Evolutionary conservation across 352 stramenopile genomes (phyloP).

Genomic region (Pseudoperonospora humuli): DNA sequence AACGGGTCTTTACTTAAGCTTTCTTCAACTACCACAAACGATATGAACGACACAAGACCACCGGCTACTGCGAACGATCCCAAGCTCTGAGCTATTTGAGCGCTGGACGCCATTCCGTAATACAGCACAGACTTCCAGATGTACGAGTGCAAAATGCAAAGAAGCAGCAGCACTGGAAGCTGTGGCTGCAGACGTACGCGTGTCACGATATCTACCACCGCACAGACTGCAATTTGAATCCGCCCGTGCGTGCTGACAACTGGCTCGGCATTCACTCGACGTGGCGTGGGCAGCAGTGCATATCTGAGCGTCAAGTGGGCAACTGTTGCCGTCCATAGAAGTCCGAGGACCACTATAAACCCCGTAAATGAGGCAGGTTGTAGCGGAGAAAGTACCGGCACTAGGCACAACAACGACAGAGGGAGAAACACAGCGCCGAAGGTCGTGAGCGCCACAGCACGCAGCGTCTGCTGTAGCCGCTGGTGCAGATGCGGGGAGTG

Average conservation of each 20-base stretch:
- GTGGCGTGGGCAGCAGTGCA: slow-evolving; percentile 33
- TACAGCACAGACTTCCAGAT: slow-evolving; percentile 43
- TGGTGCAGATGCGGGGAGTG: slow-evolving; percentile 45
- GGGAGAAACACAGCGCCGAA: slow-evolving; percentile 10
- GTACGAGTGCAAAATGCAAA: slow-evolving; percentile 42
- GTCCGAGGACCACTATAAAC: slow-evolving; percentile 17
- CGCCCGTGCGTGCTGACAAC: slow-evolving; percentile 14
- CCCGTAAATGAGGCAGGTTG: slow-evolving; percentile 19
- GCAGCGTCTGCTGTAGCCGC: slow-evolving; percentile 43
- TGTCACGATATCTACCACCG: slow-evolving; percentile 20
- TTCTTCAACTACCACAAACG: slow-evolving; percentile 34
- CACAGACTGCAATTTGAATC: slow-evolving; percentile 33
- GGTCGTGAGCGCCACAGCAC: slow-evolving; percentile 33
- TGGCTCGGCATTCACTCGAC: slow-evolving; percentile 17
- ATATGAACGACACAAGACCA: slow-evolving; percentile 35
- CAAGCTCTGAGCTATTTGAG: slow-evolving; percentile 18
- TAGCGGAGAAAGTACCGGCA: slow-evolving; percentile 29
- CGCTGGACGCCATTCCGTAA: slow-evolving; percentile 18
- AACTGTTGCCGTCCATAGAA: slow-evolving; percentile 15
- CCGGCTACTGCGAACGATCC: slow-evolving; percentile 29
- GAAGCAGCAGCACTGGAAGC: slow-evolving; percentile 30
- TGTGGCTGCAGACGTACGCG: slow-evolving; percentile 38
- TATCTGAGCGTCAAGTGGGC: slow-evolving; percentile 34
- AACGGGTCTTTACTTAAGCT: slow-evolving; percentile 41
- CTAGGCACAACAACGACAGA: slow-evolving; percentile 22